Conservation (phyloP, 306 rosid genomes). For the Geum urbanum region DNA sequence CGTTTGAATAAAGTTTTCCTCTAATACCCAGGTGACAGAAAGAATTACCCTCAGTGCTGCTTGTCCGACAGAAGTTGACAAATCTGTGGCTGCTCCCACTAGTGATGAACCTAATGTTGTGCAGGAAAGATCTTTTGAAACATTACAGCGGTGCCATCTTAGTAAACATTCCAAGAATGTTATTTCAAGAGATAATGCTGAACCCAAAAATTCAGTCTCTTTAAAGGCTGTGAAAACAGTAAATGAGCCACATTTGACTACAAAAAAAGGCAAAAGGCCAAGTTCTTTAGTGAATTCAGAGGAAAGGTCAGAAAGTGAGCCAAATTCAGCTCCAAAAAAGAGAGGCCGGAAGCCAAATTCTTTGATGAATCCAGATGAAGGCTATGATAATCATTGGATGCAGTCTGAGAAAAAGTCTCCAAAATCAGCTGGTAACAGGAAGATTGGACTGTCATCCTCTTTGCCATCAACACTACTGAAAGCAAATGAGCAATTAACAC, state of each 20-base stretch:
- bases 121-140: conserved; percentile 22
- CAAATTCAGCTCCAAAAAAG: conserved; percentile 41
- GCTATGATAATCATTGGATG: conserved; percentile 57
- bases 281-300: conserved; percentile 50
- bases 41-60: conserved; percentile 24
- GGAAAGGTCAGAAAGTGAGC: conserved; percentile 38
- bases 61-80: conserved; percentile 23
- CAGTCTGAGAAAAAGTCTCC: conserved; percentile 24
- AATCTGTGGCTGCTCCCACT: conserved; percentile 27
- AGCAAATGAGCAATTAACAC: conserved; percentile 2
- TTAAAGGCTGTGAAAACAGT: conserved; percentile 27
- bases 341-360: conserved; percentile 74
- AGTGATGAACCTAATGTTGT: conserved; percentile 16
- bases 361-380: conserved; percentile 64
- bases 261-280: conserved; percentile 52
- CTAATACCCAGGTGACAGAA: conserved; percentile 38
- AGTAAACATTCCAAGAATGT: conserved; percentile 28
- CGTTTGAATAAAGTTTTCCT: conserved; percentile 2
- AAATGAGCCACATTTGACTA: conserved; percentile 26
- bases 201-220: conserved; percentile 25
- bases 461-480: conserved; percentile 6
- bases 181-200: conserved; percentile 15
- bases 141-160: conserved; percentile 22
- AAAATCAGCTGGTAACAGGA: conserved; percentile 27
- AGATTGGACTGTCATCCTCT: neutral